These are phyloP conservation scores for Patellifolia procumbens DNA, from an alignment of 179 eudicot species.

Conservation along the genomic window DNA sequence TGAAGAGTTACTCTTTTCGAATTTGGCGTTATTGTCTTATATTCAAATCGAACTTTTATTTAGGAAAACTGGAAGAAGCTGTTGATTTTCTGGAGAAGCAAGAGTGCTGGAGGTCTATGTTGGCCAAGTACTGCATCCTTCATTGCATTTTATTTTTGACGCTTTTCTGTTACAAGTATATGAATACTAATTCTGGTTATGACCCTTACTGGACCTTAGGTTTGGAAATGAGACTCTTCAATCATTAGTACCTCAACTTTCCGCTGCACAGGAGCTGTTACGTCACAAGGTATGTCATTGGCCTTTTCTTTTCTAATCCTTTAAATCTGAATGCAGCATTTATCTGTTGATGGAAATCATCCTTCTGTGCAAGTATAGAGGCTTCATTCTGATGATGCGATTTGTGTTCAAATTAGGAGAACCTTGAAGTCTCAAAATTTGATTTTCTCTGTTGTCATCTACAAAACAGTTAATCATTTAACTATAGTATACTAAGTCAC, in stretches of 20 bases:
- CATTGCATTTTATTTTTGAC: not conserved
- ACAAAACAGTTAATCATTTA: not conserved
- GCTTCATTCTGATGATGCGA: not conserved
- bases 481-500: not conserved
- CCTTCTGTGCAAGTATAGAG: not conserved
- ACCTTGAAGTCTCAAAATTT: not conserved
- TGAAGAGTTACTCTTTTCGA: slow-evolving; percentile 38
- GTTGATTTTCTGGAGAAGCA: slow-evolving; percentile 69
- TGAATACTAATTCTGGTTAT: slow-evolving; percentile 10
- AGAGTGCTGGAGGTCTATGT: slow-evolving; percentile 51
- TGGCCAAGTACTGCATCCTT: slow-evolving; percentile 50
- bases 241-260: slow-evolving; percentile 55
- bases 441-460: slow-evolving; percentile 6
- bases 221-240: slow-evolving; percentile 45
- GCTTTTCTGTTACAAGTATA: not conserved
- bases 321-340: not conserved
- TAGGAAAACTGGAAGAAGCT: slow-evolving; percentile 91
- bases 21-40: slow-evolving; percentile 73
- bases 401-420: slow-evolving; percentile 10
- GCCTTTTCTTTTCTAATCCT: slow-evolving; percentile 1
- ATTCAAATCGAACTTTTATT: slow-evolving; percentile 65
- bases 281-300: slow-evolving; percentile 58
- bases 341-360: not conserved
- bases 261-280: slow-evolving; percentile 70
- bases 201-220: slow-evolving; percentile 33